Evolutionary conservation across 306 rosid species (phyloP).

Genomic region (Castanopsis chinensis): DNA sequence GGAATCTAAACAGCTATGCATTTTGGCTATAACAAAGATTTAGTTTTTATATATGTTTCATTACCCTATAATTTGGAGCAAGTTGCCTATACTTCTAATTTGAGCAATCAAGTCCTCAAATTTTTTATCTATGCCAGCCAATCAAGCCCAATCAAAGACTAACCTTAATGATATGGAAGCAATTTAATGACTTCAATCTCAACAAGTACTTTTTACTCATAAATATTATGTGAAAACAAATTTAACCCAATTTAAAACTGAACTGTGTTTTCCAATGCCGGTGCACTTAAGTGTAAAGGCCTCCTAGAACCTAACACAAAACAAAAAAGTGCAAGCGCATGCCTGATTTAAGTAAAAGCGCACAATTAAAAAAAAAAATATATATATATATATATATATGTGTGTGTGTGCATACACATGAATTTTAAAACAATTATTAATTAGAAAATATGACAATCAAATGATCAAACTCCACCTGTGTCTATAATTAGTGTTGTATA

Average conservation of each 20-base stretch:
- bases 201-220: not conserved
- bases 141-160: too few species aligned
- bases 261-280: not conserved
- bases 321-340: too few species aligned
- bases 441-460: too few species aligned
- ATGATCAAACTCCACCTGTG: too few species aligned
- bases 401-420: too few species aligned
- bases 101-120: not conserved
- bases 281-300: too few species aligned
- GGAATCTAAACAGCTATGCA: not conserved
- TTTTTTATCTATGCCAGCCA: not conserved
- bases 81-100: not conserved
- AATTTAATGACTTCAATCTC: not conserved
- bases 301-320: too few species aligned
- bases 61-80: not conserved
- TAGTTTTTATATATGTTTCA: not conserved
- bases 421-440: too few species aligned
- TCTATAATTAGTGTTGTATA: too few species aligned
- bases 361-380: too few species aligned
- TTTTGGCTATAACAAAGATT: not conserved
- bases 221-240: not conserved
- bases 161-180: not conserved
- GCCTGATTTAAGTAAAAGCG: too few species aligned
- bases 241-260: not conserved
- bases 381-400: too few species aligned